Conservation (phyloP, 768 basidiomycete species). For the Coprinellus micaceus region DNA sequence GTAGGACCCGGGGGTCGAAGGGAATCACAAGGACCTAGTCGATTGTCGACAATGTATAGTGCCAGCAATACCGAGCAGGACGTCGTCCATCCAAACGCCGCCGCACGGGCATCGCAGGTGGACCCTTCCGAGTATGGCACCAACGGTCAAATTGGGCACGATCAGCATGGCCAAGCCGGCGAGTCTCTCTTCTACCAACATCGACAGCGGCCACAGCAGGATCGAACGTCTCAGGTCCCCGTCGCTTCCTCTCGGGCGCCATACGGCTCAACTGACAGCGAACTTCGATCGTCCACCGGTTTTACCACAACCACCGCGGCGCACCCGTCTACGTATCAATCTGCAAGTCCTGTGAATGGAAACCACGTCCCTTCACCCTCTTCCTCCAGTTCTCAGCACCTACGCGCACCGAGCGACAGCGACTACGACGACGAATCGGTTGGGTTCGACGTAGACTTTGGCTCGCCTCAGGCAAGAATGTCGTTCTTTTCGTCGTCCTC, state of each 20-base stretch:
- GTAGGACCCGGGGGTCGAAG: neutral
- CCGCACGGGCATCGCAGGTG: neutral
- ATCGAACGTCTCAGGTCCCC: neutral
- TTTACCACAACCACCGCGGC: neutral
- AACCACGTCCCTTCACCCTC: neutral
- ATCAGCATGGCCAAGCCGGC: neutral
- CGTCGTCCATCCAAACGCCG: neutral
- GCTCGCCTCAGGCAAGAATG: neutral
- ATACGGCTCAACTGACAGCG: neutral
- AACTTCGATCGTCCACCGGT: neutral
- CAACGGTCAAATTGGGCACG: neutral
- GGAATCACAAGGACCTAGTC: neutral
- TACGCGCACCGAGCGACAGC: neutral
- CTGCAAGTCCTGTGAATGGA: neutral
- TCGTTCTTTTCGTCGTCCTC: neutral
- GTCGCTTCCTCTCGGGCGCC: neutral
- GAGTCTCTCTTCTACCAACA: neutral
- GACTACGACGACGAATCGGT: conserved; percentile 4
- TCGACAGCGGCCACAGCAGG: conserved; percentile 1
- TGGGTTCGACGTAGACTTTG: conserved; percentile 1
- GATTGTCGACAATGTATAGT: neutral
- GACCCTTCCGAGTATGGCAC: neutral
- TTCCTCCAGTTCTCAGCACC: neutral
- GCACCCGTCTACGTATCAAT: neutral
- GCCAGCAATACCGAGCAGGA: neutral